phyloP scores from a whole-genome alignment of 2,329 filamentous ascomycete genomes.

The Fusarium haematococcum region DNA sequence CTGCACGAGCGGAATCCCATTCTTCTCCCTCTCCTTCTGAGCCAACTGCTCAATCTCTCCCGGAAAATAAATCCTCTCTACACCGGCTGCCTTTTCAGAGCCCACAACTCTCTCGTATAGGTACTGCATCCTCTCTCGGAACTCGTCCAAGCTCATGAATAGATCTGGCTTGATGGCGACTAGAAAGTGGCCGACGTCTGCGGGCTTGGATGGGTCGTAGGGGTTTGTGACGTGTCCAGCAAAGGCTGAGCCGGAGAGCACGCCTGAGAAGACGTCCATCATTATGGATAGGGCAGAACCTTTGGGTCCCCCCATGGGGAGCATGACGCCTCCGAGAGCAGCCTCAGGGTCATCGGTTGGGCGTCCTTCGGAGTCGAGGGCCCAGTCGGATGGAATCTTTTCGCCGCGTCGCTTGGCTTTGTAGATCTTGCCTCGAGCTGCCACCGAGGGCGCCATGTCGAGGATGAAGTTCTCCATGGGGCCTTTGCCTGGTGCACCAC shows the following conservation, averaged over 20 bases:
- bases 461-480: constrained; percentile 71
- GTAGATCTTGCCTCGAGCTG: constrained; percentile 79
- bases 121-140: constrained; percentile 70
- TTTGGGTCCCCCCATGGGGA: constrained; percentile 88
- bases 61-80: constrained; percentile 71
- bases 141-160: constrained; percentile 78
- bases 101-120: constrained; percentile 66
- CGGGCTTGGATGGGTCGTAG: constrained; percentile 76
- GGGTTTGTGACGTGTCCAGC: constrained; percentile 81
- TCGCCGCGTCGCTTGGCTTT: constrained; percentile 76
- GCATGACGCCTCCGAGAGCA: constrained; percentile 82
- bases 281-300: constrained; percentile 82
- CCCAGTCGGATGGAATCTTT: constrained; percentile 80
- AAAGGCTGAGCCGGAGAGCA: constrained; percentile 81
- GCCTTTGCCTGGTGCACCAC: constrained; percentile 75
- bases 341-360: constrained; percentile 77
- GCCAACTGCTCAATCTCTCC: constrained; percentile 71
- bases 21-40: constrained; percentile 62
- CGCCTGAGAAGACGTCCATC: constrained; percentile 91
- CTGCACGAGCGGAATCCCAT: constrained; percentile 69
- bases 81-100: constrained; percentile 65
- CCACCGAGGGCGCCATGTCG: constrained; percentile 79
- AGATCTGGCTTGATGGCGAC: constrained; percentile 80
- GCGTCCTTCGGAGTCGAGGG: constrained; percentile 76
- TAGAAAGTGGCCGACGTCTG: constrained; percentile 81